These are phyloP conservation scores for Symbiodinium pilosum DNA, from an alignment of 73 alveolate species.

Conservation along the genomic window DNA sequence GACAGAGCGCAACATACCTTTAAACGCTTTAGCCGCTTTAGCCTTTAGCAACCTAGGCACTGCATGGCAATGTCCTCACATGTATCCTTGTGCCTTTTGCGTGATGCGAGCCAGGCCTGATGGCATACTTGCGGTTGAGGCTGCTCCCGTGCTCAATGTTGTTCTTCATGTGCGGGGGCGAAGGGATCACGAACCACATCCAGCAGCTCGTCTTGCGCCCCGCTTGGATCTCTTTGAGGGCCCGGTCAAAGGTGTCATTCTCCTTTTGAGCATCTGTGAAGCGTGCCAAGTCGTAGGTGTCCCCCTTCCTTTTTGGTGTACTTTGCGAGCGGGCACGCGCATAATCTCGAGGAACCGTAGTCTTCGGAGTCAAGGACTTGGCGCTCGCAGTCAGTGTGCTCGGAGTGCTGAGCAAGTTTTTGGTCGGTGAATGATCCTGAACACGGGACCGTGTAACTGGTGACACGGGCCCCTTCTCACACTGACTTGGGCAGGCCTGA, in stretches of 20 bases:
- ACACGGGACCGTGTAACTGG: not conserved
- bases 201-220: slow-evolving; percentile 50
- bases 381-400: not conserved
- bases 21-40: not conserved
- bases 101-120: too few species aligned
- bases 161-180: slow-evolving; percentile 67
- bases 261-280: slow-evolving; percentile 64
- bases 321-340: slow-evolving; percentile 1
- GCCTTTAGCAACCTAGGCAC: too few species aligned
- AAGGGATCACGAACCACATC: slow-evolving; percentile 91
- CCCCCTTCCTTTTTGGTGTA: not conserved
- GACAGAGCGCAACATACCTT: not conserved
- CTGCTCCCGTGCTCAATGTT: slow-evolving; percentile 74
- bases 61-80: too few species aligned
- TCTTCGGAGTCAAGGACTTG: not conserved
- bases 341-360: not conserved
- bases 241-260: slow-evolving; percentile 63
- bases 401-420: slow-evolving; percentile 4
- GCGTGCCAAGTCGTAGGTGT: slow-evolving; percentile 41
- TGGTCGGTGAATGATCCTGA: slow-evolving; percentile 18
- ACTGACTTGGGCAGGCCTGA: not conserved
- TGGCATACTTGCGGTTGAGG: slow-evolving; percentile 55
- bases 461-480: not conserved
- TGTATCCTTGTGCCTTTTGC: too few species aligned
- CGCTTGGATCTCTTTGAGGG: slow-evolving; percentile 52